A percentile compares a stretch with the other conserved stretches of the same genome.
Conservation (phyloP, 257 asterid species). For the Gynochthodes officinalis region DNA sequence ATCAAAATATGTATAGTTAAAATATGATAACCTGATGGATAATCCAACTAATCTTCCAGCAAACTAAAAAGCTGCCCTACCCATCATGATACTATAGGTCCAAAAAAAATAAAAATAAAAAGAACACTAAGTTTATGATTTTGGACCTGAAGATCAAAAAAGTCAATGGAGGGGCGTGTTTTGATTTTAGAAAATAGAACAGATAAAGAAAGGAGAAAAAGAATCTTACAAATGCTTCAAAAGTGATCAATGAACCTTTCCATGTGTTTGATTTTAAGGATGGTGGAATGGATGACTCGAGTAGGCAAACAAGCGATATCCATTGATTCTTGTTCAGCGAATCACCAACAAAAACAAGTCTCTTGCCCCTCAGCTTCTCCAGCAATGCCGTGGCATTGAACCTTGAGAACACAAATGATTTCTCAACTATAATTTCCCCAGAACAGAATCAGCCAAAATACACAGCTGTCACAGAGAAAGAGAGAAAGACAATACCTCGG, state of each 20-base stretch:
- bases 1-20: too few relatives aligned
- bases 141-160: too few relatives aligned
- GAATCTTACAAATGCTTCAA: slow-evolving; percentile 57
- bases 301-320: slow-evolving; percentile 59
- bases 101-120: too few relatives aligned
- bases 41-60: too few relatives aligned
- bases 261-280: slow-evolving; percentile 44
- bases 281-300: slow-evolving; percentile 43
- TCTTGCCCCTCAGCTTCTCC: slow-evolving; percentile 61
- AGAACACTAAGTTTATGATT: too few relatives aligned
- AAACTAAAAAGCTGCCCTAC: not conserved
- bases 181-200: not conserved
- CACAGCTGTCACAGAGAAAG: not conserved
- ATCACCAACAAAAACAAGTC: slow-evolving; percentile 64
- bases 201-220: slow-evolving; percentile 28
- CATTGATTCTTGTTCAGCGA: slow-evolving; percentile 70
- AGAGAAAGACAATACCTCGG: slow-evolving; percentile 60
- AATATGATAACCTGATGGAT: too few relatives aligned
- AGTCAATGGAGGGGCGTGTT: not conserved
- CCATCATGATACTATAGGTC: not conserved
- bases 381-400: slow-evolving; percentile 48
- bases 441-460: not conserved
- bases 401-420: slow-evolving; percentile 23
- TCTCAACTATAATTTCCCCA: not conserved
- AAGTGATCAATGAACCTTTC: slow-evolving; percentile 82